Conservation (phyloP, 129 eudicot species). For the Apium graveolens region DNA sequence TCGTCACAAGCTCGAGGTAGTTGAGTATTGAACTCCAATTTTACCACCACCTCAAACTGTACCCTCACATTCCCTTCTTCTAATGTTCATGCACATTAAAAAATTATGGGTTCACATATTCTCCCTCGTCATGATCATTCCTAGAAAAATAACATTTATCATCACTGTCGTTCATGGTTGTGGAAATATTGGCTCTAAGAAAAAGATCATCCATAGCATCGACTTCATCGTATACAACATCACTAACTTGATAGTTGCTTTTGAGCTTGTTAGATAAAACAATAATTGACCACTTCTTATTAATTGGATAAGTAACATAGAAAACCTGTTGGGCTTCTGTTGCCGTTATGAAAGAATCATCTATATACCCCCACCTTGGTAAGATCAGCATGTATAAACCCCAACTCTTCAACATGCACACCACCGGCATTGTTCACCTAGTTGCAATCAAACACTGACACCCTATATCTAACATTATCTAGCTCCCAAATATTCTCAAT, state of each 20-base stretch:
- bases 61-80: not conserved
- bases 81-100: not conserved
- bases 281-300: not conserved
- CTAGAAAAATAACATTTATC: not conserved
- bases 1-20: not conserved
- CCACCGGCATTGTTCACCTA: no score
- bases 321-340: no score
- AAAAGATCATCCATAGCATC: not conserved
- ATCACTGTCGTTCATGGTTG: not conserved
- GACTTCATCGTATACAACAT: not conserved
- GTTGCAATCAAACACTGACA: no score
- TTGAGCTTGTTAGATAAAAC: not conserved
- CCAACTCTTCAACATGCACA: no score
- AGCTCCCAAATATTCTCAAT: no score
- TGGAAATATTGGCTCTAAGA: not conserved
- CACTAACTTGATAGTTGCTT: not conserved
- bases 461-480: no score
- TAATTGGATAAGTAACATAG: no score
- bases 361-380: no score
- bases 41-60: not conserved
- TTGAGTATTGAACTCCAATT: not conserved
- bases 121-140: not conserved
- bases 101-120: conserved; percentile 1
- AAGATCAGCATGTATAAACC: no score
- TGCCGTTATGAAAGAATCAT: no score